Evolutionary conservation across 2,329 filamentous ascomycete species (phyloP), one percentile per base, ranked within the genome.

Genomic region (Diaporthe sp.): DNA sequence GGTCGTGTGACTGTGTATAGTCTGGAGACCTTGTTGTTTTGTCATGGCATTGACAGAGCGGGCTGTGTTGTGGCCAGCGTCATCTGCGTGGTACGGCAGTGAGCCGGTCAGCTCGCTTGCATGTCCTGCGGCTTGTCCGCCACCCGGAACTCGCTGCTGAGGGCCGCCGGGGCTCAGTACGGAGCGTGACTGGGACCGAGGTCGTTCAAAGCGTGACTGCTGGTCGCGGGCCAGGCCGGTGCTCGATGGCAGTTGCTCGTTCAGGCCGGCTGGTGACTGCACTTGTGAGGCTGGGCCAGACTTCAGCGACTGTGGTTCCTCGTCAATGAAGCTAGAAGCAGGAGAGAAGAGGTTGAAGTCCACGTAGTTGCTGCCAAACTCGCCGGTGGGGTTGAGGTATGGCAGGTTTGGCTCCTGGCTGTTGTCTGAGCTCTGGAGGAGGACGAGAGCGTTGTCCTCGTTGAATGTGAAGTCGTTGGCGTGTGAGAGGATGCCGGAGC

Each of bases 341-440:
- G 88, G 88, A 66, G 88, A 90, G 82, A 86, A 90, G 22, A 90
- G 85, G 78, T 86, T 87, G 82, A 90, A 90, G 82, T 90, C 88
- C 77, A 85, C 81, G 78, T 90, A 90, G 80, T 87, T 82, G 78
- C 81, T 83, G 75, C 79, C 79, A 75, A 82, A 80, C 30, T 77
- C 75, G 71, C 80, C 80, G 27, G 79, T 80, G 4, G 81, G 79
- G 74, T 82, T 82, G 73, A 87, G 81, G 78, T 87, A 88, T 12
- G 86, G 86, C 25, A 87, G 81, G 25, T 76, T 73, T 19, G 79
- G 76, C 65, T 78, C 77, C 47, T 75, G 72, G 63, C 51, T 71
- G 59, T 47, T 59, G 56, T 44, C 56, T 10, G 47, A 32, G 37
- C 53, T 32, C 13, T 74, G 61, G 17, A 69, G 53, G 61, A 65